phyloP scores from a whole-genome alignment of 306 rosid genomes.

The Inga leiocalycina region DNA sequence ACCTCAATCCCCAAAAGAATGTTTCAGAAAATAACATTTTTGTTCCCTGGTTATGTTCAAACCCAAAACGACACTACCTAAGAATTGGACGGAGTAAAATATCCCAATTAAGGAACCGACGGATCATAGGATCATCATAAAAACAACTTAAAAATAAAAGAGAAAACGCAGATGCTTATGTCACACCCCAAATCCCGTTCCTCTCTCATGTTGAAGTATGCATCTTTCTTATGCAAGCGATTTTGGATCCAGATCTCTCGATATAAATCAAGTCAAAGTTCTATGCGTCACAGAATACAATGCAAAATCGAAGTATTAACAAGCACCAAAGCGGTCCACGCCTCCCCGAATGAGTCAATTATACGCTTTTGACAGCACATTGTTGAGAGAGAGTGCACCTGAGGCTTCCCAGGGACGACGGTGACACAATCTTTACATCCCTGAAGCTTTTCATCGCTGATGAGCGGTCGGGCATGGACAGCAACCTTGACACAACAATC shows the following conservation, averaged over 20 bases:
- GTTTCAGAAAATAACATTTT: constrained; percentile 30
- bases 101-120: constrained; percentile 34
- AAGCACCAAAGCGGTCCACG: background rate
- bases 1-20: constrained; percentile 30
- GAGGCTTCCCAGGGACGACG: constrained; percentile 90
- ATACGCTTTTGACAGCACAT: constrained; percentile 27
- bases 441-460: constrained; percentile 87
- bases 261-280: constrained; percentile 2
- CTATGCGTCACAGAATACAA: constrained; percentile 21
- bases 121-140: constrained; percentile 38
- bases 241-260: constrained; percentile 55
- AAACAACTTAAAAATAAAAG: constrained; percentile 15
- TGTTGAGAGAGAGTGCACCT: constrained; percentile 57
- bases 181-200: background rate
- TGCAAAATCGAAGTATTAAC: constrained; percentile 3
- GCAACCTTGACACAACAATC: constrained; percentile 96
- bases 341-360: constrained; percentile 7
- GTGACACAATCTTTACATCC: constrained; percentile 98
- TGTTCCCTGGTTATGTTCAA: background rate
- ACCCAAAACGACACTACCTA: constrained; percentile 16
- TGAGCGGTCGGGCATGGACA: constrained; percentile 91
- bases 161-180: background rate
- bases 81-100: constrained; percentile 29
- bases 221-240: constrained; percentile 26
- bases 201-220: constrained; percentile 13